Conservation (phyloP, 2,329 filamentous ascomycete genomes). For the Cryphonectria nitschkei region DNA sequence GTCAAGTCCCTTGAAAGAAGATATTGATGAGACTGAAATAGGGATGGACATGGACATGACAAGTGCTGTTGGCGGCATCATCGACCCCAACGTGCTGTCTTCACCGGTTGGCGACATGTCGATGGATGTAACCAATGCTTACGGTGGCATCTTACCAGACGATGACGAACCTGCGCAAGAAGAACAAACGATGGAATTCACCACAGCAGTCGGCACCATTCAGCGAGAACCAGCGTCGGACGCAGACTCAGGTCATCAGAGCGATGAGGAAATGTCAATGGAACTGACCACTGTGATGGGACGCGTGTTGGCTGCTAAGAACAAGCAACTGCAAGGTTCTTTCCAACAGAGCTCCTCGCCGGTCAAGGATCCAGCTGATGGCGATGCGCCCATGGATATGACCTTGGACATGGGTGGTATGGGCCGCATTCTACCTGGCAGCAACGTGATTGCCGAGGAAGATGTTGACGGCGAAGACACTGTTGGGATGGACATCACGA, state of each 20-base stretch:
- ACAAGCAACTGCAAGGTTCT: slow-evolving; percentile 25
- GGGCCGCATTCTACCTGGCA: slow-evolving; percentile 54
- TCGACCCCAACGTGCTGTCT: slow-evolving; percentile 33
- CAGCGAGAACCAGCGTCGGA: slow-evolving; percentile 39
- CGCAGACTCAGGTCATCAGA: slow-evolving; percentile 43
- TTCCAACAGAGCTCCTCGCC: slow-evolving; percentile 31
- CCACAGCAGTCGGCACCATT: slow-evolving; percentile 76
- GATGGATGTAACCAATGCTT: slow-evolving; percentile 88
- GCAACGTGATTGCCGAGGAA: slow-evolving; percentile 38
- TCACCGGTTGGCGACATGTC: slow-evolving; percentile 70
- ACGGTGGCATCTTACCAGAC: slow-evolving; percentile 74
- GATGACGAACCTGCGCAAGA: slow-evolving; percentile 44
- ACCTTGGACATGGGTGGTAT: slow-evolving; percentile 67
- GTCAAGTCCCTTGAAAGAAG: slow-evolving; percentile 29
- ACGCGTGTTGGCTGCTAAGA: slow-evolving; percentile 46
- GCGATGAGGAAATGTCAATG: slow-evolving; percentile 77
- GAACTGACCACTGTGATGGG: slow-evolving; percentile 72
- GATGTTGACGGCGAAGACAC: slow-evolving; percentile 47
- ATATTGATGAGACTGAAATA: slow-evolving; percentile 53
- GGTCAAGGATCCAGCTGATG: slow-evolving; percentile 33
- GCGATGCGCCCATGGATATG: slow-evolving; percentile 42
- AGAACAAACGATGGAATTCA: slow-evolving; percentile 84
- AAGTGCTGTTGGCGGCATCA: slow-evolving; percentile 48
- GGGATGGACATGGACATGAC: slow-evolving; percentile 63
- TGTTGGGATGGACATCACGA: slow-evolving; percentile 70